phyloP scores from a whole-genome alignment of 139 green algal species.

The Mychonastes homosphaera region DNA sequence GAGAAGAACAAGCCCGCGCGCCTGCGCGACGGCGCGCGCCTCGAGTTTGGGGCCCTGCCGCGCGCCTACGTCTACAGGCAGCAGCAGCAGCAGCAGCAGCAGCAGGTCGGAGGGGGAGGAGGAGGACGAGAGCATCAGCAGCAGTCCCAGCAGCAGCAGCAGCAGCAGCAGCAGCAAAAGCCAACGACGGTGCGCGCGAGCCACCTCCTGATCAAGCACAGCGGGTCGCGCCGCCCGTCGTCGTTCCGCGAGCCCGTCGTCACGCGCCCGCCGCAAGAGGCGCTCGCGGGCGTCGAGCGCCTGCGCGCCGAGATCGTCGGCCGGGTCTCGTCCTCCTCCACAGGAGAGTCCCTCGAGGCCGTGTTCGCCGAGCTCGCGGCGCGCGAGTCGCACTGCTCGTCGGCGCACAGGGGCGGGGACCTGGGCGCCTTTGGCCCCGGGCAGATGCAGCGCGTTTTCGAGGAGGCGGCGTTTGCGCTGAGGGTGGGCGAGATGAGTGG shows the following conservation, averaged over 20 bases:
- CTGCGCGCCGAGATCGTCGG: too few relatives aligned
- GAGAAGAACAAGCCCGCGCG: slow-evolving; percentile 36
- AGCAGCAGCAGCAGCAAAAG: background rate
- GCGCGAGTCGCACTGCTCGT: slow-evolving; percentile 73
- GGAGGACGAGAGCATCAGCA: background rate
- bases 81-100: background rate
- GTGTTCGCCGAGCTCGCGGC: slow-evolving; percentile 61
- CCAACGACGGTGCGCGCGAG: slow-evolving; percentile 41
- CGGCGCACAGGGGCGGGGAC: slow-evolving; percentile 63
- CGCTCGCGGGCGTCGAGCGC: slow-evolving; percentile 65
- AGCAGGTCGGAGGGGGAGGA: background rate
- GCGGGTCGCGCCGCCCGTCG: slow-evolving; percentile 43
- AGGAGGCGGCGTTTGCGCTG: slow-evolving; percentile 53
- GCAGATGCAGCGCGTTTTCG: slow-evolving; percentile 80
- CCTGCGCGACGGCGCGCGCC: slow-evolving; percentile 24
- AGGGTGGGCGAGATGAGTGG: slow-evolving; percentile 55
- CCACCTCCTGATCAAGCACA: slow-evolving; percentile 84
- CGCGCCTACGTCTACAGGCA: background rate
- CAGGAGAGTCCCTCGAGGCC: background rate
- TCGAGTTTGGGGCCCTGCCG: slow-evolving; percentile 11
- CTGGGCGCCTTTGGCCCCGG: slow-evolving; percentile 71
- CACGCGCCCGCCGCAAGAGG: slow-evolving; percentile 65
- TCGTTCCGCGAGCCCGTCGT: slow-evolving; percentile 58
- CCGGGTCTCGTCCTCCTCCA: too few relatives aligned
- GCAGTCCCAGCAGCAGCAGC: background rate